These are phyloP conservation scores for Pseudopithomyces maydicus DNA, from an alignment of 2,329 filamentous ascomycete species.

Conservation along the genomic window DNA sequence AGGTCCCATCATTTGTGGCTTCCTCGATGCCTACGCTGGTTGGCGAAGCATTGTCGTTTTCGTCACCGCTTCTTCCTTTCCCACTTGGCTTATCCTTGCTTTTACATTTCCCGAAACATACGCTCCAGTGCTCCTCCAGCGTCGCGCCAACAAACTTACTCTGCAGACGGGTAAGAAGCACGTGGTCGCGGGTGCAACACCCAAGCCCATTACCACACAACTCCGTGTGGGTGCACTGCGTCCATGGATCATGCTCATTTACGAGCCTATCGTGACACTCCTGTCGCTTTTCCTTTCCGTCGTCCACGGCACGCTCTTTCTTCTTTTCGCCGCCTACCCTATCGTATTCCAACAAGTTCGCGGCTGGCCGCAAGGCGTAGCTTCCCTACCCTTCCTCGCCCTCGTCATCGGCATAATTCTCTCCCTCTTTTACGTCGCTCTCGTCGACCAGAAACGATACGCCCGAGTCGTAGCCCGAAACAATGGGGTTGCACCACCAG, in stretches of 20 bases:
- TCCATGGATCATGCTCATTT: constrained; percentile 59
- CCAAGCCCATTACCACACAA: constrained; percentile 32
- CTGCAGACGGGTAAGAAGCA: constrained; percentile 59
- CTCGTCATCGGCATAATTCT: background rate
- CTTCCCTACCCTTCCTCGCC: constrained; percentile 63
- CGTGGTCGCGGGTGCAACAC: background rate
- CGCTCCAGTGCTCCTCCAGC: constrained; percentile 63
- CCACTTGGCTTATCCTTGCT: constrained; percentile 69
- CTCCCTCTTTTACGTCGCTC: background rate
- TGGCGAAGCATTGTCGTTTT: constrained; percentile 78
- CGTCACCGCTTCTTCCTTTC: constrained; percentile 67
- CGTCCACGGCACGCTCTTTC: constrained; percentile 44
- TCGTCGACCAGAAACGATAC: constrained; percentile 11
- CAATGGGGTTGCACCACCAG: constrained; percentile 63
- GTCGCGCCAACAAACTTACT: constrained; percentile 64
- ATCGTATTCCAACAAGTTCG: constrained; percentile 61
- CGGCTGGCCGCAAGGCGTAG: constrained; percentile 60
- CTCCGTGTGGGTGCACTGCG: constrained; percentile 52
- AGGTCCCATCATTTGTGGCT: constrained; percentile 67
- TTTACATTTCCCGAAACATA: constrained; percentile 80
- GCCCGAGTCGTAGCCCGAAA: constrained; percentile 21
- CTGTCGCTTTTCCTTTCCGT: constrained; percentile 20
- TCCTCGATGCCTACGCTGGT: constrained; percentile 68
- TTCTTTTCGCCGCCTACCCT: constrained; percentile 55
- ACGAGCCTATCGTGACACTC: constrained; percentile 56